Evolutionary conservation across 305 asterid species (phyloP), one percentile per base, ranked within the genome.

Genomic region (Coffea humblotiana): DNA sequence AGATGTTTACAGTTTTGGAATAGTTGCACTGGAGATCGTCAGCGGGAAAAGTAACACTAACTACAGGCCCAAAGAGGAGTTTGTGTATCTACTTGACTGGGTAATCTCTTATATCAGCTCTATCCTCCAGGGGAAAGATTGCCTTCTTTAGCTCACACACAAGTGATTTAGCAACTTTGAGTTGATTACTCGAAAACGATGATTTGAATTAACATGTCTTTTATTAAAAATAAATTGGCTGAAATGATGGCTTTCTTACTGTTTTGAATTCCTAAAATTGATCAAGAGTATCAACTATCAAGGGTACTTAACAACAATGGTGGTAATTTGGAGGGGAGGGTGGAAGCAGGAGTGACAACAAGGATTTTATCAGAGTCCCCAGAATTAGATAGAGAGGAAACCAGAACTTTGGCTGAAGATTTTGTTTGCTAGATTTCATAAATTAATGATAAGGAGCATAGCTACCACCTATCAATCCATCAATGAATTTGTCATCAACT

Each of bases 31-130:
- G 23, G 98, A 94, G 90, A 92, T 93, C 64, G 98, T 95, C 47
- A 93, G 97, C 48, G 98, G 98, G 75, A 93, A 90, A 87, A 95
- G 97, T 79, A 95, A 95, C 90, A 92, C 97, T 4, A 91, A 89
- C 72, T 92, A 90, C 87, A 83, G 95, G 82, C 96, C 98, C 15
- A 93, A 89, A 79, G 96, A 91, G 86, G 98, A 95, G 87, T 93
- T 94, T 72, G 95, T 93, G 4, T 92, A 93, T 87, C 99, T 95
- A 82, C 97, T 95, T 72, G 98, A 95, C 82, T 93, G 98, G 99
- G 99, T 93, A 89, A 88, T 11, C 66, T 76, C 45, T 78, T 75
- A 16, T 27, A 32, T 63, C n/a, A 32, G 10, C 65, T 37, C 32
- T 47, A 48, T 71, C 54, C n/a, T 40, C 2, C 27, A 45, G 14